These are phyloP conservation scores for Lanmaoa pseudosensibilis DNA, from an alignment of 768 basidiomycete species.

Conservation along the genomic window DNA sequence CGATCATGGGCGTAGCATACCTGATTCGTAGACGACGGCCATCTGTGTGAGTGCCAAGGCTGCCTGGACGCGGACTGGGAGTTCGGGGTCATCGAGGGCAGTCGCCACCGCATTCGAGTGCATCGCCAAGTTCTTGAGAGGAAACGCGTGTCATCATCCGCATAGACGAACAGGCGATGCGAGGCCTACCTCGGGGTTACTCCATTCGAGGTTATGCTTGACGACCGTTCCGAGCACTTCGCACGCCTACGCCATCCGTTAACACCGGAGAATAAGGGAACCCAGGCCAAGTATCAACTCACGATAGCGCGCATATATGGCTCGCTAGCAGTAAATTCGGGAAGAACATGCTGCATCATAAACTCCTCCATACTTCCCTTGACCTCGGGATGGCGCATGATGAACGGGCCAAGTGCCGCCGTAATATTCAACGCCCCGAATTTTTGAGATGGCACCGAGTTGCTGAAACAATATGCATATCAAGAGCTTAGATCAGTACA, in stretches of 20 bases:
- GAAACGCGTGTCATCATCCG: background rate
- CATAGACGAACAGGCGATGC: background rate
- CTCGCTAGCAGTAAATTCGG: constrained; percentile 63
- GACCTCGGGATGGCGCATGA: constrained; percentile 84
- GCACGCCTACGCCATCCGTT: constrained; percentile 54
- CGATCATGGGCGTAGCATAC: constrained; percentile 36
- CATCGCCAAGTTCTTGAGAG: constrained; percentile 52
- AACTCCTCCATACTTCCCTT: constrained; percentile 77
- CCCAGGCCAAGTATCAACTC: constrained; percentile 30
- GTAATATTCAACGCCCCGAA: constrained; percentile 88
- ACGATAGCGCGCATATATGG: constrained; percentile 80
- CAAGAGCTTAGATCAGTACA: background rate
- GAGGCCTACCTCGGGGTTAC: constrained; percentile 53
- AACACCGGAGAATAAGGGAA: background rate
- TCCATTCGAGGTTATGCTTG: constrained; percentile 67
- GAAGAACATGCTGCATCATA: constrained; percentile 69
- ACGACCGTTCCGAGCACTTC: constrained; percentile 77
- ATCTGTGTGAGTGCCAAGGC: constrained; percentile 79
- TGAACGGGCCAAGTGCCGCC: constrained; percentile 69
- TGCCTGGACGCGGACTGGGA: constrained; percentile 84
- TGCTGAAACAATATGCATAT: constrained; percentile 30
- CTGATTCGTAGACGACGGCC: constrained; percentile 60
- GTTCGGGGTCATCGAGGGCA: constrained; percentile 73
- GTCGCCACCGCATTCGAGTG: constrained; percentile 65
- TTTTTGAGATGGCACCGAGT: constrained; percentile 58